phyloP scores from a whole-genome alignment of 2,329 filamentous ascomycete genomes.

The Neophaeococcomyces aloes region DNA sequence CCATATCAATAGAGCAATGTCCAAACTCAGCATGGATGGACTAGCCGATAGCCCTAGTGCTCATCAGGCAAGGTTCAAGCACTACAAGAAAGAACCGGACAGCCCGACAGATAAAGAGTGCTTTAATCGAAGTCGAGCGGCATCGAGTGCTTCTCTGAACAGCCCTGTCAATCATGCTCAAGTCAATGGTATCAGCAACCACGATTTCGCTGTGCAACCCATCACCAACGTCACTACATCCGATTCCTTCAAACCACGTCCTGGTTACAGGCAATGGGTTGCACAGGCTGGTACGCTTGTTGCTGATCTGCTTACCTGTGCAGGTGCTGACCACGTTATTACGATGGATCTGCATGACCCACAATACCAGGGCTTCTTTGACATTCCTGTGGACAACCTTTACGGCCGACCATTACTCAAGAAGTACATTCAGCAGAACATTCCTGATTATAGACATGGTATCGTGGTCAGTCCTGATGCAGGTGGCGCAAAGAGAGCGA shows the following conservation, averaged over 20 bases:
- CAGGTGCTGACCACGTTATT: constrained; percentile 91
- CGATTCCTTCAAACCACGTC: constrained; percentile 65
- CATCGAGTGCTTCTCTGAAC: constrained; percentile 15
- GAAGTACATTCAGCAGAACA: constrained; percentile 64
- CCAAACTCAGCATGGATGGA: constrained; percentile 54
- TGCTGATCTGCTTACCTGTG: constrained; percentile 86
- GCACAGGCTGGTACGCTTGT: constrained; percentile 92
- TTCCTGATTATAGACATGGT: constrained; percentile 71
- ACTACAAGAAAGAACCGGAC: constrained; percentile 29
- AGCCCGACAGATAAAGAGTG: constrained; percentile 24
- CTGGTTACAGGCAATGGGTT: constrained; percentile 97
- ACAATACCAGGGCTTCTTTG: constrained; percentile 97
- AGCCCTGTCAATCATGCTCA: constrained; percentile 35
- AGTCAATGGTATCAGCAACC: constrained; percentile 46
- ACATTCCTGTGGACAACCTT: constrained; percentile 95
- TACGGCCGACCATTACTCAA: constrained; percentile 55
- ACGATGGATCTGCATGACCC: constrained; percentile 96
- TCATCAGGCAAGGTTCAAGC: constrained; percentile 32
- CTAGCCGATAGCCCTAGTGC: constrained; percentile 37
- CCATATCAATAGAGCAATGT: constrained; percentile 63
- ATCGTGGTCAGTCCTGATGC: constrained; percentile 95
- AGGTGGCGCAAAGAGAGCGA: constrained; percentile 90
- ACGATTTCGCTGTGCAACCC: constrained; percentile 37
- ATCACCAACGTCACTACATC: constrained; percentile 24
- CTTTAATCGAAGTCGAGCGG: constrained; percentile 16